phyloP scores from a whole-genome alignment of 202 grass and related monocot species.

The Dendrocalamus latiflorus region DNA sequence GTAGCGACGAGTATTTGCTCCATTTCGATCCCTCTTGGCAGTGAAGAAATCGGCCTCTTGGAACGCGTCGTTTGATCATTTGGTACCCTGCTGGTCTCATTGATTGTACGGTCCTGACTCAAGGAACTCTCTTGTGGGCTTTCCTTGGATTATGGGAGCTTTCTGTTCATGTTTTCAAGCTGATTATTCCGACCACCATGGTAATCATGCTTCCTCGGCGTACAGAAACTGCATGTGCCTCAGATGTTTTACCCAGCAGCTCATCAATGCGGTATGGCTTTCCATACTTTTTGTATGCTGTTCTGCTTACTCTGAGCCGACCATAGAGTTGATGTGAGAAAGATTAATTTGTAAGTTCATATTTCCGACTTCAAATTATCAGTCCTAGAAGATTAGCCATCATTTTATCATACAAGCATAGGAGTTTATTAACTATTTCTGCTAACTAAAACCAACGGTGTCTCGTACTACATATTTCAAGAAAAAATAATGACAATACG shows the following conservation, averaged over 20 bases:
- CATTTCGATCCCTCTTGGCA: neutral
- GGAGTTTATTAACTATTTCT: neutral
- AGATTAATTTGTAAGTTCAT: neutral
- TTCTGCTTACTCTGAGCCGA: neutral
- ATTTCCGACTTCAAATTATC: no score
- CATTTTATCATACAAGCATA: neutral
- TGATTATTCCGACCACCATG: constrained; percentile 56
- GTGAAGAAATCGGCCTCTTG: neutral
- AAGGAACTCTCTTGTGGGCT: constrained; percentile 12
- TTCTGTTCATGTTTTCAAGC: constrained; percentile 71
- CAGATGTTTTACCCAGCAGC: constrained; percentile 74
- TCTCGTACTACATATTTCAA: neutral
- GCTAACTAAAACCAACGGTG: neutral
- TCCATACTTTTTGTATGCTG: neutral
- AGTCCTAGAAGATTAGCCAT: no score
- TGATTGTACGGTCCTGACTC: neutral
- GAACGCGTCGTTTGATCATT: neutral
- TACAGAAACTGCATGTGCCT: constrained; percentile 69
- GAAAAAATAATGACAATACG: neutral
- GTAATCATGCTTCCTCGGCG: constrained; percentile 28
- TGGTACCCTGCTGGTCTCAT: neutral
- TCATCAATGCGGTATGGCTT: constrained; percentile 62
- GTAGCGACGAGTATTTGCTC: neutral
- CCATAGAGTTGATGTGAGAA: neutral
- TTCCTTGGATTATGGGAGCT: constrained; percentile 62